A percentile compares a stretch with the other conserved stretches of the same genome.
Evolutionary conservation across 2,329 filamentous ascomycete species (phyloP).

Genomic region (Aspergillus sp.): DNA sequence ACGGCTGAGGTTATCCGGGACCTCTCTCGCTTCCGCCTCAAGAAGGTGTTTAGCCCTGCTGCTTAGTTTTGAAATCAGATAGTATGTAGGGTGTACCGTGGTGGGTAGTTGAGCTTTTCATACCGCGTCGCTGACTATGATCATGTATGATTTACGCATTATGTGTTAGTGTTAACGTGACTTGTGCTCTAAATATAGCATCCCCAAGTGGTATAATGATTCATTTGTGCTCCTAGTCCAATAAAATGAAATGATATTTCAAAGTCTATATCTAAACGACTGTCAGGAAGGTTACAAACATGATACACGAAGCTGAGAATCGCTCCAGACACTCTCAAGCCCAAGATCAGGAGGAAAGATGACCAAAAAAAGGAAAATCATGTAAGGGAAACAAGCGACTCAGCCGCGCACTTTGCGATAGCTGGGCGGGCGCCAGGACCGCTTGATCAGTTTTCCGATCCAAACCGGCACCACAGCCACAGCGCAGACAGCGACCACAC

Average conservation of each 20-base stretch:
- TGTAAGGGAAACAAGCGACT: conserved; percentile 5
- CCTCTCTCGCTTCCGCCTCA: conserved; percentile 43
- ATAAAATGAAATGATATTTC: background rate
- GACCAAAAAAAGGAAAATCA: background rate
- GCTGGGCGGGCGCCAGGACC: conserved; percentile 85
- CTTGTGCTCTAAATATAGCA: background rate
- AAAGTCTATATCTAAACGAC: conserved; percentile 2
- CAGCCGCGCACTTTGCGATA: conserved; percentile 77
- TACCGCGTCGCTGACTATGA: background rate
- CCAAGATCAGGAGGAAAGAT: background rate
- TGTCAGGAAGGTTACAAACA: background rate
- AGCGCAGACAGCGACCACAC: conserved; percentile 74
- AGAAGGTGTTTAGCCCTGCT: conserved; percentile 47
- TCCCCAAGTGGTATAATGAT: background rate
- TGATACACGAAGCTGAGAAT: conserved; percentile 1
- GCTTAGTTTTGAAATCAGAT: conserved; percentile 10
- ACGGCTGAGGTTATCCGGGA: conserved; percentile 47
- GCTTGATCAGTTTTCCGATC: conserved; percentile 77
- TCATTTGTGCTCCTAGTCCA: background rate
- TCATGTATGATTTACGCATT: background rate
- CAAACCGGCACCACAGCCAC: conserved; percentile 85
- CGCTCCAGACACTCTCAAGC: conserved; percentile 2
- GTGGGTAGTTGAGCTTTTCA: background rate
- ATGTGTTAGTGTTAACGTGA: background rate
- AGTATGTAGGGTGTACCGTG: background rate